Evolutionary conservation across 2,329 filamentous ascomycete genomes (phyloP).

Genomic region (Cytospora schulzeri): DNA sequence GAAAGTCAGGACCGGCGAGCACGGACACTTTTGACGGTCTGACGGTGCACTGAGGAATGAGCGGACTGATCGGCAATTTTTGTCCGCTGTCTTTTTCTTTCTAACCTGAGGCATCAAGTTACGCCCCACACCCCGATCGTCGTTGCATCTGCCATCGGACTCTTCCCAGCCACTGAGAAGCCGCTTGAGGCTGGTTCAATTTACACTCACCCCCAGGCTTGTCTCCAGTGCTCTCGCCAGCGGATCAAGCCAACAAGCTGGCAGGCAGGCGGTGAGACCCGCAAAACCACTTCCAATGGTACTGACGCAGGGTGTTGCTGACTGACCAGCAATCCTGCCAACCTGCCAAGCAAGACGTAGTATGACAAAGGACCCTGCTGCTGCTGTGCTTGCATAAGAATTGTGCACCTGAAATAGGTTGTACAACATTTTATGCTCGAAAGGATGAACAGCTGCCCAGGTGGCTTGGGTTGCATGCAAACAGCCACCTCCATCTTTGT

Average conservation of each 20-base stretch:
- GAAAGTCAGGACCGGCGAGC: too few relatives aligned
- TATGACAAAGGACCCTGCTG: neutral
- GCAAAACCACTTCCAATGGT: neutral
- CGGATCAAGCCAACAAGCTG: neutral
- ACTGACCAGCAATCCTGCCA: neutral
- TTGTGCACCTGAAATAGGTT: neutral
- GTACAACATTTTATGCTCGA: neutral
- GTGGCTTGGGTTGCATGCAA: neutral
- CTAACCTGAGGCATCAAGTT: constrained; percentile 3
- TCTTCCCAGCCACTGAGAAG: neutral
- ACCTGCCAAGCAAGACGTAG: too few relatives aligned
- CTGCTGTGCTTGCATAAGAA: neutral
- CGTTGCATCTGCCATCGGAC: constrained; percentile 3
- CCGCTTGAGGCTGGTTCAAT: neutral
- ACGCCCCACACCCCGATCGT: neutral
- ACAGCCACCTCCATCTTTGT: neutral
- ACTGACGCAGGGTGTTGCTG: neutral
- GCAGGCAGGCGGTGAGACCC: neutral
- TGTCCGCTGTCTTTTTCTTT: constrained; percentile 6
- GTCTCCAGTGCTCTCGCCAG: neutral
- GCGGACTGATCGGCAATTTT: constrained; percentile 12
- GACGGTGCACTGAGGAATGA: neutral
- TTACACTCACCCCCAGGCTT: neutral
- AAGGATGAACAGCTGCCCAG: neutral
- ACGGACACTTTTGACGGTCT: neutral